Evolutionary conservation across 768 basidiomycete genomes (phyloP), one percentile per base, ranked within the genome.

Genomic region (Tricholoma saponaceum): DNA sequence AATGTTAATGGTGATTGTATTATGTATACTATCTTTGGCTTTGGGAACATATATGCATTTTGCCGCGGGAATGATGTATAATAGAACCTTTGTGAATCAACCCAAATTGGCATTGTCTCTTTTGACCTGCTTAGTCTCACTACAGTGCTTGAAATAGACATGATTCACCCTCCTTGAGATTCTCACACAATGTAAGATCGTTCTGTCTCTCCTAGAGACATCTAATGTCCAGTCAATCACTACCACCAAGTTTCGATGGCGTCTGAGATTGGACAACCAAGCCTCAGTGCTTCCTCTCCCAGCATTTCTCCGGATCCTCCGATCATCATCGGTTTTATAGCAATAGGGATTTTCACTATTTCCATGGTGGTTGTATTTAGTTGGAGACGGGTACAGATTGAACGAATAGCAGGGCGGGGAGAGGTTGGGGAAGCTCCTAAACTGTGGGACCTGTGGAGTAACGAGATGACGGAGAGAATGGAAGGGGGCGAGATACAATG

Each of bases 321-420:
- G 5, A 73, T 86, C 60, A 80, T 87, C 47, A 74, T 86, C 35
- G 83, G 80, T 1, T 83, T 85, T 63, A 69, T 87, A 23, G 79
- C 81, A n/a, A 76, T 84, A 26, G 83, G 81, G 3, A 63, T 87
- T 16, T 83, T 86, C 60, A 67, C 71, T 18, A 67, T 75, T n/a
- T 74, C 74, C 0, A 78, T 85, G 73, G 57, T 81, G 10, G 69
- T 74, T 8, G 73, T 82, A 32, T 78, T 83, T 47, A 77, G 75
- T 12, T 81, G 79, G 76, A 68, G 75, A 58, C 70, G 75, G 51
- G 51, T 76, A 52, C 67, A 73, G 54, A 55, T 59, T 10, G 58
- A 55, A 23, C 60, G 66, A 25, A n/a, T n/a, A 30, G 22, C 6
- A 25, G 16, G 2, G 26, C 25, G 8, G 12, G 32, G 44, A 16